Conservation (phyloP, 352 stramenopile species). For the Nothophytophthora sp. region DNA sequence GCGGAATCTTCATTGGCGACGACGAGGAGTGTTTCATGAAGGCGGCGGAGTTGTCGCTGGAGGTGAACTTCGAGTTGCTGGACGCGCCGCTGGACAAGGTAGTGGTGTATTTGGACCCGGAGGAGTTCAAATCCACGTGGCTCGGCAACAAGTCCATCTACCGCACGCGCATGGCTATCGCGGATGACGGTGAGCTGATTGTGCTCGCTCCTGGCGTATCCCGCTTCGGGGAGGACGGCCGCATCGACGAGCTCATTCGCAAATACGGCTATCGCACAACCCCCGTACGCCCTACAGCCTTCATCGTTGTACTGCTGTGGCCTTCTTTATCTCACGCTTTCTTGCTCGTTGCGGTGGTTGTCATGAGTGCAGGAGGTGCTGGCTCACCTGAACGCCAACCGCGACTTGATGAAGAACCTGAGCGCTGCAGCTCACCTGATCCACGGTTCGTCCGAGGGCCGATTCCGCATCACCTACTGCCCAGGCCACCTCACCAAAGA, state of each 20-base stretch:
- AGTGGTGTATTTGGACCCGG: conserved; percentile 96
- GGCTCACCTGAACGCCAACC: conserved; percentile 87
- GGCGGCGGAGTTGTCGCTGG: conserved; percentile 93
- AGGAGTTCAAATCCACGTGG: conserved; percentile 99
- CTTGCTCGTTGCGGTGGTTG: conserved; percentile 2
- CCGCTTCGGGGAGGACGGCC: conserved; percentile 94
- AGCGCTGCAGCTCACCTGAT: conserved; percentile 96
- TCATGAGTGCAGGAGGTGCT: conserved; percentile 81
- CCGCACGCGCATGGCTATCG: conserved; percentile 97
- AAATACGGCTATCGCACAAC: conserved; percentile 97
- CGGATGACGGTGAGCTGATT: conserved; percentile 93
- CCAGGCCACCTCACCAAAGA: conserved; percentile 91
- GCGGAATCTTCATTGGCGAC: conserved; percentile 96
- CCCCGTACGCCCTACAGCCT: conserved; percentile 48
- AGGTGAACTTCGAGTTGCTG: conserved; percentile 97
- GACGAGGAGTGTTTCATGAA: conserved; percentile 96
- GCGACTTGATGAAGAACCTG: conserved; percentile 95
- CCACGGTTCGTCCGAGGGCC: conserved; percentile 96
- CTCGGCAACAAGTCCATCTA: conserved; percentile 99
- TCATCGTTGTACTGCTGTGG: neutral
- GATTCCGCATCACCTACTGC: conserved; percentile 97
- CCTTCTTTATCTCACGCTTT: neutral
- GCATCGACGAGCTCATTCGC: conserved; percentile 96
- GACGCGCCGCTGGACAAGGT: conserved; percentile 92
- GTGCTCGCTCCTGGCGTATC: conserved; percentile 94